Base-by-base conservation (phyloP, 2,329 filamentous ascomycete genomes). In the Whalleya microplaca region DNA sequence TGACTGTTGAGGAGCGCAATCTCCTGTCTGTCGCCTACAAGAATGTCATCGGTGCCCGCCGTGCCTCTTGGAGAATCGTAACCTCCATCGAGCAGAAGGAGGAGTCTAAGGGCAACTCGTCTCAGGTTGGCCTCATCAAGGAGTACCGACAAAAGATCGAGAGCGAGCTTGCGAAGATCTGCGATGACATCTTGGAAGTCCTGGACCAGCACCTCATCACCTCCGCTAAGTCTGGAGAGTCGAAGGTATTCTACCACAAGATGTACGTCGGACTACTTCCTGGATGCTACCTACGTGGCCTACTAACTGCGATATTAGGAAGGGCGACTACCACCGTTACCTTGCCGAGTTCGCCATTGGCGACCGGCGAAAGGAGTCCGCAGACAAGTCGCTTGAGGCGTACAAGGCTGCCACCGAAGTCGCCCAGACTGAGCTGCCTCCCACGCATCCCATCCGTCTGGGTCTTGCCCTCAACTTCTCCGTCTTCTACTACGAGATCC, bases 201-300 rank as follows among this genome's bases (percentile, higher is more conserved):
- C 87, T 98, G 56, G 92, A 97, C 81, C 80, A 94, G 80, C 90
- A 94, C 82, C 84, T 98, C 73, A 97, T 98, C 72, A 91, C 92
- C 70, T 95, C 91, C 71, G 94, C 94, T 69, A 89, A 95, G 84
- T 92, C 87, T 72, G 94, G 93, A 79, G 94, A 98, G 84, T 96
- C 92, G 72, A 97, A 97, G 88, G 94, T 98, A 71, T 98, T 98
- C 83, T 97, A 97, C 84, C 93, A 98, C 90, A 98, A 98, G 89
- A 98, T 98, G 92, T 96, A 78, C 68, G 85, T 75, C 58, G 61
- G 42, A 8, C 27, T 54, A 41, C 23, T 45, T 6, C 48, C 48
- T 43, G 21, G 20, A 18, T 6, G 58, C 29, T 55, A 2, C 21
- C 8, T 59, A 51, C 58, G 60, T 41, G 58, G 49, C 20, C 51